These are phyloP conservation scores for Podila horticola DNA, from an alignment of 192 early-diverging fungal genomes.

Conservation along the genomic window DNA sequence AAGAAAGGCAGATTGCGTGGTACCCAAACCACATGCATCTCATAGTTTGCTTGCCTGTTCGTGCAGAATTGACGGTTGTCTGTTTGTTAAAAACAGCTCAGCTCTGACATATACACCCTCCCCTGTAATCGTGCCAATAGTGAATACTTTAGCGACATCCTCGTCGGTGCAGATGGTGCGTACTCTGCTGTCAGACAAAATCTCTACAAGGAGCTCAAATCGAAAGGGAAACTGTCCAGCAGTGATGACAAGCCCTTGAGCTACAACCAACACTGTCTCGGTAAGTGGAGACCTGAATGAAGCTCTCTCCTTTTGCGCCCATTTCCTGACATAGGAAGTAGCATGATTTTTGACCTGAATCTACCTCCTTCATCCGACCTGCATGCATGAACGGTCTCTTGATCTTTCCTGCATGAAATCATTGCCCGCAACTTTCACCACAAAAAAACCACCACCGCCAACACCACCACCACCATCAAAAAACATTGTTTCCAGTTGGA, in stretches of 20 bases:
- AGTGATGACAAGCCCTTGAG: slow-evolving; percentile 19
- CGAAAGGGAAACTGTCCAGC: slow-evolving; percentile 3
- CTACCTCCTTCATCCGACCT: not conserved
- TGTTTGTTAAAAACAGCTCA: not conserved
- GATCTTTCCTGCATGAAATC: not conserved
- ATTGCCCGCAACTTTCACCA: not conserved
- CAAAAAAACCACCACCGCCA: not conserved
- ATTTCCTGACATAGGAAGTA: not conserved
- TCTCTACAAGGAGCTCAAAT: slow-evolving; percentile 12
- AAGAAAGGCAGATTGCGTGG: too few species aligned
- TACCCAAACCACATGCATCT: too few species aligned
- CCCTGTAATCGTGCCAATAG: not conserved
- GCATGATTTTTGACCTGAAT: not conserved
- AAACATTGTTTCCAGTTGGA: slow-evolving; percentile 4
- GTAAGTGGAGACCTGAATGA: slow-evolving; percentile 2
- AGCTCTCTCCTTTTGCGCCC: not conserved
- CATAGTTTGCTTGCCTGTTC: too few species aligned
- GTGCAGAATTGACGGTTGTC: too few species aligned
- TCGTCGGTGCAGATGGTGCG: slow-evolving; percentile 23
- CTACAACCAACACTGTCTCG: slow-evolving; percentile 28
- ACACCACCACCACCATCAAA: not conserved
- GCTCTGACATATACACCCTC: not conserved
- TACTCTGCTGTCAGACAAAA: slow-evolving; percentile 23
- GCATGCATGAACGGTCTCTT: not conserved
- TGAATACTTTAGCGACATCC: slow-evolving; percentile 9